Percentiles rank a stretch among this genome's conserved stretches.
phyloP scores from a whole-genome alignment of 1,284 basidiomycete species.

The Moesziomyces globuligerus region DNA sequence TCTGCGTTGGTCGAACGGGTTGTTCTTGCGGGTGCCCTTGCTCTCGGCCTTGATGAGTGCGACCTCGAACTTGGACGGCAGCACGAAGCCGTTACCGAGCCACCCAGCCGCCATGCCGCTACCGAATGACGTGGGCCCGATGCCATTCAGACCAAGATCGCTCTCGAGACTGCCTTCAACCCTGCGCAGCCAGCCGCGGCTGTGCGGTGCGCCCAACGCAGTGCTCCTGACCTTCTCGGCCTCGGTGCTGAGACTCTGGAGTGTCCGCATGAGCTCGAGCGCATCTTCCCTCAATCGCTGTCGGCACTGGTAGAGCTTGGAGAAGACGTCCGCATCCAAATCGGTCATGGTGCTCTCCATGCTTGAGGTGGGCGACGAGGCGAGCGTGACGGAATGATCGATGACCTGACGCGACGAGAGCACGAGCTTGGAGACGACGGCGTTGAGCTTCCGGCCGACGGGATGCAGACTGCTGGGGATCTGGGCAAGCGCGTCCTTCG shows the following conservation, averaged over 20 bases:
- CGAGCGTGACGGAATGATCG: constrained; percentile 51
- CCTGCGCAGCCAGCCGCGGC: constrained; percentile 44
- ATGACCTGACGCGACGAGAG: constrained; percentile 69
- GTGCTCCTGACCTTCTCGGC: constrained; percentile 41
- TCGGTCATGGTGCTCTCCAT: constrained; percentile 49
- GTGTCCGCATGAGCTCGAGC: constrained; percentile 44
- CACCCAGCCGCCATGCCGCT: constrained; percentile 66
- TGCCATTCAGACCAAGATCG: constrained; percentile 51
- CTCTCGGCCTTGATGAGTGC: constrained; percentile 43
- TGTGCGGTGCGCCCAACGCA: constrained; percentile 26
- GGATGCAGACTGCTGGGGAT: constrained; percentile 61
- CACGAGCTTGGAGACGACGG: constrained; percentile 69
- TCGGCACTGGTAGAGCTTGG: constrained; percentile 55
- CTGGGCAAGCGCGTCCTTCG: constrained; percentile 21
- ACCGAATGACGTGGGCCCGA: constrained; percentile 51
- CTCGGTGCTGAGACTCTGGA: constrained; percentile 42
- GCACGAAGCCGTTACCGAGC: constrained; percentile 67
- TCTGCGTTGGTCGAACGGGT: constrained; percentile 50
- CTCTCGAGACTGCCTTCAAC: constrained; percentile 42
- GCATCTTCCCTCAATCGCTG: constrained; percentile 59
- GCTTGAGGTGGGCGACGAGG: constrained; percentile 39
- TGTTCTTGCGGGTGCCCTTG: constrained; percentile 27
- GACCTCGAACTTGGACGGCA: constrained; percentile 57
- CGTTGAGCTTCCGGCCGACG: constrained; percentile 69
- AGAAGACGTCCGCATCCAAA: constrained; percentile 45